Percentiles rank a stretch among this genome's conserved stretches.
Evolutionary conservation across 2,329 filamentous ascomycete species (phyloP).

Genomic region (Sphaerulina vaccinii): DNA sequence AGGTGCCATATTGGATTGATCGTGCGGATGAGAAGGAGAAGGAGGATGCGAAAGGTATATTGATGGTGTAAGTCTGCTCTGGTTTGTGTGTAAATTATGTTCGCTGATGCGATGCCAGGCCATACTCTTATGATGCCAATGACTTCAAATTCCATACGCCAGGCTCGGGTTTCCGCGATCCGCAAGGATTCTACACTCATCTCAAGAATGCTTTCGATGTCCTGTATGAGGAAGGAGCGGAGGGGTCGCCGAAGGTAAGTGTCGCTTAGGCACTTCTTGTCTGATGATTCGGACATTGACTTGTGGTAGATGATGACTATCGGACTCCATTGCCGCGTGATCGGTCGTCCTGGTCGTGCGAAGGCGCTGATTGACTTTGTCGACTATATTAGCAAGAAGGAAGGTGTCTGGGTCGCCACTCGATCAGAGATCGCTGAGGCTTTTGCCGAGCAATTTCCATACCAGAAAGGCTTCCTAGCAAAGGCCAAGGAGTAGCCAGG

Average conservation of each 20-base stretch:
- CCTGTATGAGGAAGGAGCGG: conserved; percentile 53
- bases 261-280: background rate
- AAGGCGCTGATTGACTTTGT: conserved; percentile 54
- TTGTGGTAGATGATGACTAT: conserved; percentile 56
- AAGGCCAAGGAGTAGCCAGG: conserved; percentile 1
- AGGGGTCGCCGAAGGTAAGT: conserved; percentile 45
- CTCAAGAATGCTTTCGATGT: conserved; percentile 56
- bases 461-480: conserved; percentile 37
- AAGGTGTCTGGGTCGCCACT: conserved; percentile 56
- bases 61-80: conserved; percentile 44
- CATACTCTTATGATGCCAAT: conserved; percentile 52
- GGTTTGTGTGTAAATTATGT: background rate
- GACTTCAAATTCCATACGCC: conserved; percentile 50
- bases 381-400: conserved; percentile 53
- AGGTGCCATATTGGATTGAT: conserved; percentile 56
- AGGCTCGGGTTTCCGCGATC: conserved; percentile 48
- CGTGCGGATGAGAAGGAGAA: conserved; percentile 45
- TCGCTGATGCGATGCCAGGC: background rate
- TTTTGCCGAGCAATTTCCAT: conserved; percentile 51
- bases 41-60: conserved; percentile 46
- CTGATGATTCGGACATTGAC: background rate
- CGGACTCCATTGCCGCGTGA: conserved; percentile 54
- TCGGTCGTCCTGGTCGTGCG: conserved; percentile 54
- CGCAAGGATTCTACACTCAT: conserved; percentile 47
- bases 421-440: conserved; percentile 54